A percentile compares a stretch with the other conserved stretches of the same genome.
Conservation (phyloP, 202 grass and related monocot genomes). For the Panicum virgatum region DNA sequence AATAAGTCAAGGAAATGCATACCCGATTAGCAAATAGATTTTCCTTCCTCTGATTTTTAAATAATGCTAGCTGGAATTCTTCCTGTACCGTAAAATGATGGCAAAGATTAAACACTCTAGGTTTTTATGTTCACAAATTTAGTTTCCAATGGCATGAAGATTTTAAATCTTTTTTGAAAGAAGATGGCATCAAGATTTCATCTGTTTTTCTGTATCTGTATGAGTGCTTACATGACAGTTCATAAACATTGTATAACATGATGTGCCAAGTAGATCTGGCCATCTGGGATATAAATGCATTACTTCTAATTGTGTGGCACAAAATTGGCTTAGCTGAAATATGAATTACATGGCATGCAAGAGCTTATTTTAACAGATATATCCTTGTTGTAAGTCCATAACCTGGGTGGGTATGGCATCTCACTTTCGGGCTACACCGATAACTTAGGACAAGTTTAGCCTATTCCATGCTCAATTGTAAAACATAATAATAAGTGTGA, state of each 20-base stretch:
- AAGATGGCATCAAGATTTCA: neutral
- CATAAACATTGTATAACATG: conserved; percentile 8
- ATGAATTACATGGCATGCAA: neutral
- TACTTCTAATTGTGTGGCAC: neutral
- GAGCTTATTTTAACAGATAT: neutral
- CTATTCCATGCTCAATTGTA: neutral
- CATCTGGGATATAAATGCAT: neutral
- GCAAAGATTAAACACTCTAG: conserved; percentile 5
- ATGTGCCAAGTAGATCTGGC: conserved; percentile 2
- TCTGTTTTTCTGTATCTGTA: neutral
- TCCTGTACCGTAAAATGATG: conserved; percentile 55
- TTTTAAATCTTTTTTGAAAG: neutral
- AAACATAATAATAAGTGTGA: neutral
- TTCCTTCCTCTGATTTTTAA: conserved; percentile 85
- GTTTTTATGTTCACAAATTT: neutral
- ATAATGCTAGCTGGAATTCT: conserved; percentile 96
- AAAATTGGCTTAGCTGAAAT: conserved; percentile 13
- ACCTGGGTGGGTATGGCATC: neutral
- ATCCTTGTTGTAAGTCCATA: neutral
- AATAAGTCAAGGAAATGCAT: conserved; percentile 25
- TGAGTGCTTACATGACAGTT: neutral
- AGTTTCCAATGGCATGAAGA: neutral
- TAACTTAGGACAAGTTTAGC: neutral
- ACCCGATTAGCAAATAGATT: conserved; percentile 95
- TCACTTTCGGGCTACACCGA: neutral